Base-by-base conservation (phyloP, 805 yeast species). In the Candida rishiriensis region DNA sequence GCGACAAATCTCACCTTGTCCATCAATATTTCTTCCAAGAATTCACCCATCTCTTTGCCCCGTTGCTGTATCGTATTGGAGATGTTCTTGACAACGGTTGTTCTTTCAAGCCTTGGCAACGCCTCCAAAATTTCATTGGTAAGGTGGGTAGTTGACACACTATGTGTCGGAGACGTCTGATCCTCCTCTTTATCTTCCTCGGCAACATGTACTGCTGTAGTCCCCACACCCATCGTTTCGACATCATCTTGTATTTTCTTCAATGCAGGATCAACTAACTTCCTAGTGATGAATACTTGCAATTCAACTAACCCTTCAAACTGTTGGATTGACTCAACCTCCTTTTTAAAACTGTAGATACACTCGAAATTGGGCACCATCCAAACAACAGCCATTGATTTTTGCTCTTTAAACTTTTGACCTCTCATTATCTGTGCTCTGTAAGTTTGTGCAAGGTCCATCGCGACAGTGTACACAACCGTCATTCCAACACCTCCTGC, bases 401-500 rank as follows among this genome's bases (percentile, higher is more conserved):
- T 60, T 18, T 49, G 53, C 3, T 28, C 38, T 16, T 44, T 43
- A 29, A 42, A 38, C 40, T 47, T 51, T 36, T 55, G 55, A 13
- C 57, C 60, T 18, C 65, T 50, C 29, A 58, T 36, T 15, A 44
- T 45, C 30, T 57, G 63, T 5, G 64, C 68, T 18, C 56, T 53
- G 43, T 59, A 55, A 1, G 61, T 60, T 40, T 56, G 57, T 0
- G 66, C 66, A 29, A 76, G 51, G 37, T 70, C 67, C 21, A 66
- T 50, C 1, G 76, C 77, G 44, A 77, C 70, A 3, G 78, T 66
- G 35, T 73, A 65, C 10, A 77, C 65, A 0, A 80, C 83, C 0
- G 87, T 78, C 54, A 81, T 71, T 10, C 87, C 87, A 49, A 78
- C 76, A 6, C 86, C 87, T 10, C 86, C 86, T 3, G 83, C 81